Base-by-base conservation (phyloP, 2,329 filamentous ascomycete species). In the Fusarium nematophilum region DNA sequence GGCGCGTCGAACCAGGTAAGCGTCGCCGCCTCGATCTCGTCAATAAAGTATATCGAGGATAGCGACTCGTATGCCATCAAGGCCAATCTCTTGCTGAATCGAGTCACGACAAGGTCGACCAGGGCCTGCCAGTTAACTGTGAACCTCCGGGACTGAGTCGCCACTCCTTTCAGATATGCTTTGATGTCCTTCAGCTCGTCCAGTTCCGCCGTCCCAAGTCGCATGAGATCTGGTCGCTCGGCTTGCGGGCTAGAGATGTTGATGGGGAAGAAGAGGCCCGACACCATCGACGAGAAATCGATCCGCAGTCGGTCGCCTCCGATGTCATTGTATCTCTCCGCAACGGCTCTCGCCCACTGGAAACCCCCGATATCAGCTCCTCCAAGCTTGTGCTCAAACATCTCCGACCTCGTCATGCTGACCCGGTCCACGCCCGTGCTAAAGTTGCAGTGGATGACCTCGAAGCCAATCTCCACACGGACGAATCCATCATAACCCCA, bases 381-480 rank as follows among this genome's bases (percentile, higher is more conserved):
- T 17, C 67, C 56, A 26, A 68, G 51, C 9, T 57, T 60, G 4
- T 64, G 55, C 1, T 65, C 38, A 3, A 30, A 26, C 26, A 66
- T n/a, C 38, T 64, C 54, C 31, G 61, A 68, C n/a, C 70, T 72
- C 23, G 69, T 62, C 18, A 72, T 68, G 5, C 70, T 71, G 1
- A 79, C 55, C 15, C 76, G 66, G 14, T 76, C 69, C 9, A 85
- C 58, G 1, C 78, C 79, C 3, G 75, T 61, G 9, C 64, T 61
- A 38, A 92, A 91, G 47, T 87, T 76, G 70, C 89, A 92, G 15
- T 89, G 76, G 43, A 91, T 88, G 47, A 90, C 79, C 71, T 92
- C 89, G 62, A 91, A 91, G 0, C 89, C 89, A 14, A 82, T 81
- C 67, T 92, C 89, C 81, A 88, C 88, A 9, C 89, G 82, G 3